Evolutionary conservation across 441 rosid species (phyloP), one percentile per base, ranked within the genome.

Genomic region (Brassica hybrid): DNA sequence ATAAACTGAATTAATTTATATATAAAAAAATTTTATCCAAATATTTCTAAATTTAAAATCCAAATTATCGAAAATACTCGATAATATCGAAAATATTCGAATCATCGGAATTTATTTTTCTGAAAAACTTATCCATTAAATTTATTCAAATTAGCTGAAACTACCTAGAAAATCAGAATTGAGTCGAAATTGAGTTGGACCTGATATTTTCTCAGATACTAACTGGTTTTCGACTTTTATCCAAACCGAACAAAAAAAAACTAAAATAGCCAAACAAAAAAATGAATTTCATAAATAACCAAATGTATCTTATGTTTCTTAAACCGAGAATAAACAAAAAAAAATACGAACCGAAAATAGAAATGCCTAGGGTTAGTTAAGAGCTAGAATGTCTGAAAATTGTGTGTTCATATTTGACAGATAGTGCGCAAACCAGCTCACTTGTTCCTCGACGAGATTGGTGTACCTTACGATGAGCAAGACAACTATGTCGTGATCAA

Each of bases 351-450:
- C 23, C 23, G 23, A 21, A 21, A 21, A 21, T 21, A 21, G 23
- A 21, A 21, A 21, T 50, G 57, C 18, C 18, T 6, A n/a, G 8
- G 8, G 2, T 14, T 6, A 62, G 23, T 9, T 14, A 52, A 52
- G 57, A 52, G 19, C 58, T 16, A 54, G 4, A 54, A 3, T 16
- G 11, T 7, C 59, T 54, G 23, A 16, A 54, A 54, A 0, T 21
- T 30, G 12, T 60, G 0, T 36, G 9, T 9, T 60, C 3, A 2
- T 59, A 7, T 74, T 23, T 5, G 60, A 48, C 84, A 91, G 98
- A 90, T 93, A 3, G 98, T 91, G 65, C 88, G 97, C 52, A 93
- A 93, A 75, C 97, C 98, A 57, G 98, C 97, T 5, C 97, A 93
- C 71, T 75, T 73, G 36, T 94, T 94, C 85, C 84, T 94, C 0